A percentile compares a stretch with the other conserved stretches of the same genome.
phyloP scores from a whole-genome alignment of 192 early-diverging fungal species.

The Coemansia sp. region DNA sequence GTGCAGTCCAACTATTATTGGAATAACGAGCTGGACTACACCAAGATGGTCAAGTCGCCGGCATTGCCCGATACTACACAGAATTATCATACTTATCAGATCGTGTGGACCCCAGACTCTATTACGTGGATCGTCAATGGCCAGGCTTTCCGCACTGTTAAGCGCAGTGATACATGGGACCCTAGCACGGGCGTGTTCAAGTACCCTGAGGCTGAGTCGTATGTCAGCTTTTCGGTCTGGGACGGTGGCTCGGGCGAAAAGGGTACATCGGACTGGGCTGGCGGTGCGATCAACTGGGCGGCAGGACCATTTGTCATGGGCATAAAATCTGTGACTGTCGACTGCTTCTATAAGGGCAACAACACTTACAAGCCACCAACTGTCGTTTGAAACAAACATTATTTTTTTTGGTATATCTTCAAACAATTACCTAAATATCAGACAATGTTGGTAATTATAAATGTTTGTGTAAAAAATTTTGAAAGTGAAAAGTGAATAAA shows the following conservation, averaged over 20 bases:
- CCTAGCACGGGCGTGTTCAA: constrained; percentile 30
- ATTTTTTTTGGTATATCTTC: neutral
- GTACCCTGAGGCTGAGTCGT: constrained; percentile 58
- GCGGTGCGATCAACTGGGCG: constrained; percentile 64
- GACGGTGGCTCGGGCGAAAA: constrained; percentile 60
- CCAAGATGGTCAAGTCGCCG: constrained; percentile 51
- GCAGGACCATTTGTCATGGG: constrained; percentile 49
- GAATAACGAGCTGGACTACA: constrained; percentile 60
- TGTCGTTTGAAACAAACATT: constrained; percentile 7
- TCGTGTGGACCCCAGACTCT: constrained; percentile 62
- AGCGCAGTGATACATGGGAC: constrained; percentile 54
- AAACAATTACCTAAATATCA: neutral
- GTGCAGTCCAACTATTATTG: constrained; percentile 70
- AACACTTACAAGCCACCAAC: constrained; percentile 49
- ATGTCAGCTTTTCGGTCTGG: constrained; percentile 66
- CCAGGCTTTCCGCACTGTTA: constrained; percentile 55
- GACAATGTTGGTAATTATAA: neutral
- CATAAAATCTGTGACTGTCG: constrained; percentile 58
- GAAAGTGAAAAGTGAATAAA: constrained; percentile 2
- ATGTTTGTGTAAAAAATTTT: neutral
- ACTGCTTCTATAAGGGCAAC: constrained; percentile 59
- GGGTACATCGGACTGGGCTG: constrained; percentile 66
- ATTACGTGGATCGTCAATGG: constrained; percentile 59
- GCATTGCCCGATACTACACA: constrained; percentile 41
- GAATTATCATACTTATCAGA: constrained; percentile 59